Conservation (phyloP, 2,329 filamentous ascomycete genomes). For the Ustulina deusta region DNA sequence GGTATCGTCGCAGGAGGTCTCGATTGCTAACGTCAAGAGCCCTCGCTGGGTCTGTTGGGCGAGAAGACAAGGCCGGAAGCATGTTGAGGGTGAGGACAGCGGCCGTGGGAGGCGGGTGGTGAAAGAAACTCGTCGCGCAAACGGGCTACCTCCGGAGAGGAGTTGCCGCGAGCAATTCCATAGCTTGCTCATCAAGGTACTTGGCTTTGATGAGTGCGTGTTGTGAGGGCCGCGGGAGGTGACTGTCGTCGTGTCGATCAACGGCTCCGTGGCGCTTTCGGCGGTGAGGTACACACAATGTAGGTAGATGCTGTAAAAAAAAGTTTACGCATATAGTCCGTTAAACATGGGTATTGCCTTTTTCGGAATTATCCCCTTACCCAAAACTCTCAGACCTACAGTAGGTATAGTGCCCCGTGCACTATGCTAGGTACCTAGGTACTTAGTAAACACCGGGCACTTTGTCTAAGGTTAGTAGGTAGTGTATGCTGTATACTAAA, state of each 20-base stretch:
- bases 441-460: not conserved
- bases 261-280: not conserved
- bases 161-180: slow-evolving; percentile 33
- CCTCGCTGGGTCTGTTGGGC: slow-evolving; percentile 27
- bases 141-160: slow-evolving; percentile 31
- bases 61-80: not conserved
- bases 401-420: not conserved
- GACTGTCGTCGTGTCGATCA: not conserved
- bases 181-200: slow-evolving; percentile 29
- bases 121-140: slow-evolving; percentile 1
- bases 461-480: too few species aligned
- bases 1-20: slow-evolving; percentile 92
- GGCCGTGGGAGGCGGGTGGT: not conserved
- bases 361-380: not conserved
- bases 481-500: not conserved
- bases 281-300: not conserved
- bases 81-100: not conserved
- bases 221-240: not conserved
- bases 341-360: not conserved
- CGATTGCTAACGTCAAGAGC: slow-evolving; percentile 76
- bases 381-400: not conserved
- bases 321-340: not conserved
- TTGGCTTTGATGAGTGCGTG: not conserved
- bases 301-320: not conserved
- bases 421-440: not conserved